A percentile compares a stretch with the other conserved stretches of the same genome.
Evolutionary conservation across 345 rosid genomes (phyloP).

Genomic region (Eutrema heterophyllum): DNA sequence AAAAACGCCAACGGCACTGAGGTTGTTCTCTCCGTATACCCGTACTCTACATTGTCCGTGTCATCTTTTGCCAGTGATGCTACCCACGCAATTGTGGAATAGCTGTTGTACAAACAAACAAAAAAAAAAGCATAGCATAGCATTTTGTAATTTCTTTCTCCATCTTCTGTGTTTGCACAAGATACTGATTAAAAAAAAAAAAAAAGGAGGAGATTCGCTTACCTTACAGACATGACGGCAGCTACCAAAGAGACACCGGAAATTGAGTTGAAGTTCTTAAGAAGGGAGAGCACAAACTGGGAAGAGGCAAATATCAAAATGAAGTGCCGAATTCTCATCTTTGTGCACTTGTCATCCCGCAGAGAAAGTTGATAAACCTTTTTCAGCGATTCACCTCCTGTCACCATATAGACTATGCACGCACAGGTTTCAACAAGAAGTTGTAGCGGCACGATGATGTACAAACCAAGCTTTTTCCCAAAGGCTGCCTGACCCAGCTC

Average conservation of each 20-base stretch:
- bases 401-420: constrained; percentile 69
- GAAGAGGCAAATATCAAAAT: constrained; percentile 73
- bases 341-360: constrained; percentile 20
- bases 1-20: constrained; percentile 49
- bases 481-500: constrained; percentile 79
- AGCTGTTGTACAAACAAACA: no score
- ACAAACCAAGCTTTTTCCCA: constrained; percentile 69
- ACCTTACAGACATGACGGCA: constrained; percentile 75
- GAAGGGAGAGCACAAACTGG: constrained; percentile 67
- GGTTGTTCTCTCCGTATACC: constrained; percentile 24
- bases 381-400: constrained; percentile 61
- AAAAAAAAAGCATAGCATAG: no score
- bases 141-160: no score
- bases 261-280: constrained; percentile 80
- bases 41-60: constrained; percentile 39
- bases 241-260: constrained; percentile 72
- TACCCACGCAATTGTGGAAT: constrained; percentile 80
- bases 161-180: no score
- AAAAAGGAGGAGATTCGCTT: no score
- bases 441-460: constrained; percentile 71
- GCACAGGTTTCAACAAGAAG: constrained; percentile 52
- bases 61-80: constrained; percentile 46
- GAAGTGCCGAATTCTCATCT: constrained; percentile 44
- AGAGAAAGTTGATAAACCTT: constrained; percentile 48
- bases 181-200: no score